A percentile compares a stretch with the other conserved stretches of the same genome.
Evolutionary conservation across 2,329 filamentous ascomycete species (phyloP).

Genomic region (Chaetothyriales sp.): DNA sequence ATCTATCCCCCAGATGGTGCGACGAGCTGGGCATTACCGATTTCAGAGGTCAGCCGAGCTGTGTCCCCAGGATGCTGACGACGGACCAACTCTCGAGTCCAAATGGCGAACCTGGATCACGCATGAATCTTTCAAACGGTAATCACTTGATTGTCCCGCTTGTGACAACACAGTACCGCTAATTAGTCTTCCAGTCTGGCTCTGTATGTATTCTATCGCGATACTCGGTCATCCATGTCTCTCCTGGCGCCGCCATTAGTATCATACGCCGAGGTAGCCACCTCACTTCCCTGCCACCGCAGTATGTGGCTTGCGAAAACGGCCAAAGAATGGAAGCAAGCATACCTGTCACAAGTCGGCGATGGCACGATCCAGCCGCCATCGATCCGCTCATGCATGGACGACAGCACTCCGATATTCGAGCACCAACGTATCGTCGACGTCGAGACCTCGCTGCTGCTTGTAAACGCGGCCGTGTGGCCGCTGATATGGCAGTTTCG

Average conservation of each 20-base stretch:
- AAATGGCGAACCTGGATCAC: constrained; percentile 21
- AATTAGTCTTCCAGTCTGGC: constrained; percentile 31
- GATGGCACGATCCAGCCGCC: background rate
- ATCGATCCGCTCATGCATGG: background rate
- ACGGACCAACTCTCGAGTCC: constrained; percentile 8
- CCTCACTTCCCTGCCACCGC: constrained; percentile 40
- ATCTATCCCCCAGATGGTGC: constrained; percentile 55
- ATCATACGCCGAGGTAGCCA: constrained; percentile 7
- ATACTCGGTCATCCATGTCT: constrained; percentile 53
- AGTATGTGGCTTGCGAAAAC: constrained; percentile 51
- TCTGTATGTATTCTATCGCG: constrained; percentile 49
- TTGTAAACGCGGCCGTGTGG: constrained; percentile 1
- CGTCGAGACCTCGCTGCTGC: background rate
- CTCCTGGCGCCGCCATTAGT: constrained; percentile 43
- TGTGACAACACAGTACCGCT: background rate
- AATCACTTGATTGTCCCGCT: background rate
- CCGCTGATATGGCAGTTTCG: constrained; percentile 1
- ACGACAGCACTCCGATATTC: background rate
- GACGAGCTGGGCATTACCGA: constrained; percentile 48
- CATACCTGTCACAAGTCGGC: constrained; percentile 33
- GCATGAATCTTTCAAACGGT: constrained; percentile 20
- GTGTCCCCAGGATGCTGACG: background rate
- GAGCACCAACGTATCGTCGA: background rate
- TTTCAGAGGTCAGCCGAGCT: background rate
- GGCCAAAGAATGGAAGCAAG: constrained; percentile 48